Evolutionary conservation across 2,329 filamentous ascomycete genomes (phyloP).

Genomic region (Pyricularia pennisetigena): DNA sequence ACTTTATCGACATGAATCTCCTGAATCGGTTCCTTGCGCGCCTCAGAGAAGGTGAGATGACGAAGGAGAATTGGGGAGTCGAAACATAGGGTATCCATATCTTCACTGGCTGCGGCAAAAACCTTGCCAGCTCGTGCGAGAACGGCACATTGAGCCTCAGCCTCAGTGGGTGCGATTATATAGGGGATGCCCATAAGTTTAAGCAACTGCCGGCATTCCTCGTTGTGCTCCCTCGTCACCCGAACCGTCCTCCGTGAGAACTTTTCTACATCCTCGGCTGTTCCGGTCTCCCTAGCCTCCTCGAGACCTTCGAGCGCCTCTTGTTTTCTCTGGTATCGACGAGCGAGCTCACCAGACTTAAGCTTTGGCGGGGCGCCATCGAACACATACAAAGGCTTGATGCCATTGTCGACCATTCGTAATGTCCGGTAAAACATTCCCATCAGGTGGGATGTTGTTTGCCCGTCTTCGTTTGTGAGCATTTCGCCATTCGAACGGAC

Average conservation of each 20-base stretch:
- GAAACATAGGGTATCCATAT: slow-evolving; percentile 98
- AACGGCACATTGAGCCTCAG: slow-evolving; percentile 90
- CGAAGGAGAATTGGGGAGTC: slow-evolving; percentile 82
- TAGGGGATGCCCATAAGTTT: slow-evolving; percentile 95
- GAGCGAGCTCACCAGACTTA: slow-evolving; percentile 93
- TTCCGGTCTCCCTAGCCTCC: slow-evolving; percentile 95
- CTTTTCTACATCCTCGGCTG: slow-evolving; percentile 94
- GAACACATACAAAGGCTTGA: slow-evolving; percentile 97
- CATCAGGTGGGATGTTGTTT: slow-evolving; percentile 97
- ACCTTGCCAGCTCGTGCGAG: slow-evolving; percentile 88
- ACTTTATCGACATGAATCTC: slow-evolving; percentile 87
- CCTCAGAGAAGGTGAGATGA: slow-evolving; percentile 93
- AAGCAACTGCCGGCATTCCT: slow-evolving; percentile 81
- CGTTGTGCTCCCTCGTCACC: slow-evolving; percentile 94
- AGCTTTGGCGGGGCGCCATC: slow-evolving; percentile 94
- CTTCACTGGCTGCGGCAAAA: slow-evolving; percentile 91
- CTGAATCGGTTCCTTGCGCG: slow-evolving; percentile 94
- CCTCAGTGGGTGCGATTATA: slow-evolving; percentile 91
- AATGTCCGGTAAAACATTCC: slow-evolving; percentile 99
- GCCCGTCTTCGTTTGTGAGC: slow-evolving; percentile 87
- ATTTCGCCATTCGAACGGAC: slow-evolving; percentile 95
- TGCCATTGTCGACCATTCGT: slow-evolving; percentile 96
- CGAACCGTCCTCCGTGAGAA: slow-evolving; percentile 88
- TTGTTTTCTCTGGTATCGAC: slow-evolving; percentile 89
- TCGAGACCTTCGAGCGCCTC: slow-evolving; percentile 85